phyloP scores from a whole-genome alignment of 108 stramenopile genomes.

The Pseudonitzschia multiseries region DNA sequence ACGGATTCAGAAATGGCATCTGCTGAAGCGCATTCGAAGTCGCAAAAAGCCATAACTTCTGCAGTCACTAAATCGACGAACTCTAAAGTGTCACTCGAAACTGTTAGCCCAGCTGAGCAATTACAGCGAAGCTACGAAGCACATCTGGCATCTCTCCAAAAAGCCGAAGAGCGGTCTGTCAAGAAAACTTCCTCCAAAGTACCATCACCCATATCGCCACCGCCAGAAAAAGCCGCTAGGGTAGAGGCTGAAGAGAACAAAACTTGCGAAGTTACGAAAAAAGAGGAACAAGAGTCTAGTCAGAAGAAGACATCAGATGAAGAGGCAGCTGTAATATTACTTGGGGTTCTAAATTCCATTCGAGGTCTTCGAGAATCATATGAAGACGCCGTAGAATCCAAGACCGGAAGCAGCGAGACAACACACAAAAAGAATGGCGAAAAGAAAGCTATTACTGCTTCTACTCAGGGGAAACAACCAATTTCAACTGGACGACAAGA shows the following conservation, averaged over 20 bases:
- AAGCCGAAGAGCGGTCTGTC: background rate
- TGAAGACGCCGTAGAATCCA: conserved; percentile 36
- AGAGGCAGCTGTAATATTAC: conserved; percentile 39
- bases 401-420: conserved; percentile 4
- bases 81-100: background rate
- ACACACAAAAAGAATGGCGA: conserved; percentile 3
- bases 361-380: conserved; percentile 33
- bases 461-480: background rate
- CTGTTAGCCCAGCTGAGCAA: conserved; percentile 27
- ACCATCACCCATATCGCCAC: background rate
- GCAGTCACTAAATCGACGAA: conserved; percentile 5
- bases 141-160: conserved; percentile 30
- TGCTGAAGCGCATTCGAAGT: background rate
- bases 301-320: conserved; percentile 25
- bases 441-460: background rate
- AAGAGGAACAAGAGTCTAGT: background rate
- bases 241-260: conserved; percentile 4
- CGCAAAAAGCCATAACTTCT: background rate
- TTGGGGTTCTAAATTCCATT: conserved; percentile 48
- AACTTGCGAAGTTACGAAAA: background rate
- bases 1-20: conserved; percentile 7
- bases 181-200: background rate
- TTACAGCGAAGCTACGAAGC: conserved; percentile 32
- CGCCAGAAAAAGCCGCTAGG: background rate
- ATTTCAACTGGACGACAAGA: background rate